Evolutionary conservation across 2,329 filamentous ascomycete genomes (phyloP), one percentile per base, ranked within the genome.

Genomic region (Sclerotinia borealis): DNA sequence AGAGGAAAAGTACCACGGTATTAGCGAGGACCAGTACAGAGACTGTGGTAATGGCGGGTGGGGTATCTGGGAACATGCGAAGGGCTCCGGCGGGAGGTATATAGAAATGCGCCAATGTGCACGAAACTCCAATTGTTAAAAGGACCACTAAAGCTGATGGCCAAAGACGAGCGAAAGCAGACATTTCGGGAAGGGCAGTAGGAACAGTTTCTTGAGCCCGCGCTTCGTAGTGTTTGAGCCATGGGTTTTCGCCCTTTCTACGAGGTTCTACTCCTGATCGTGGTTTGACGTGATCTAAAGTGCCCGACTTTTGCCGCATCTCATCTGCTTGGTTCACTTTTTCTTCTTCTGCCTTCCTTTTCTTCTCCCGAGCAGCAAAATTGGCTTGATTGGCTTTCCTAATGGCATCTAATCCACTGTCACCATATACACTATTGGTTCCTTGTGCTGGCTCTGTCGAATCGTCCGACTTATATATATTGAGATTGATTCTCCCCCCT

Each of bases 41-140:
- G n/a, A 91, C 78, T 3, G 90, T 91, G 15, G 86, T 85, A 3
- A 83, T 79, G 17, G 86, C 80, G 2, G 86, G 83, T 1, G 86
- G 82, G 2, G 87, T 75, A 47, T 86, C 83, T 2, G 84, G 85
- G 72, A 82, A 84, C 43, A 89, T 69, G 55, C 88, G 79, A 63
- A 79, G 72, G 5, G 70, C 70, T 36, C 77, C 73, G 69, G 77
- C 77, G 13, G 81, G 80, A 8, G 84, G 82, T 64, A 81, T 77
- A 72, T 87, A 86, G 50, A 81, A 73, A 29, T 74, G 71, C n/a
- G 79, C 77, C 48, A 82, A 76, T 22, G 77, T 76, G 6, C 75
- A 75, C 51, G 79, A 77, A 62, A 76, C 75, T 1, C 76, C 77
- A 25, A 84, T 63, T 8, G 84, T 74, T 17, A 81, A 72, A 25